Evolutionary conservation across 139 green algal genomes (phyloP), one percentile per base, ranked within the genome.

Genomic region (Deuterostichococcus epilithicus): DNA sequence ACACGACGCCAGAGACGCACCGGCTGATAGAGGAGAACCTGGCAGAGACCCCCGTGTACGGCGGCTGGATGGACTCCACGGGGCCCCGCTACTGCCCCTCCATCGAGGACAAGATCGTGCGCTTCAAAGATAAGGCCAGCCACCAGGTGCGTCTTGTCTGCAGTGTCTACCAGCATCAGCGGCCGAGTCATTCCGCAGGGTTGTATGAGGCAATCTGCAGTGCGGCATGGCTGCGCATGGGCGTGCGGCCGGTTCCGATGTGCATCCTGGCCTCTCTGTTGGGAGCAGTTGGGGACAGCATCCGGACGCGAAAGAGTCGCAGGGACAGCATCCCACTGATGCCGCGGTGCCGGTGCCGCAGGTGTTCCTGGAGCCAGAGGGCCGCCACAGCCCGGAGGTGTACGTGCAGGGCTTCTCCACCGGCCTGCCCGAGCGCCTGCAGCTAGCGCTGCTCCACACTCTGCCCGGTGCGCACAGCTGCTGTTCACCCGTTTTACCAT

Each of bases 101-200:
- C 60, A 98, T 99, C 28, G 95, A 99, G 82, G 94, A 98, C 86
- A 99, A 99, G 88, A 97, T 99, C 38, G 92, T 98, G 70, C 85
- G 96, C 2, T 99, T 99, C 82, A 86, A 88, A 5, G 93, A 98
- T 84, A 98, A 98, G 83, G 76, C 90, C 35, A 92, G 84, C 68
- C 96, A 99, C 85, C 94, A 90, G 80, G 81, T 86, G 68, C 68
- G 68, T 26, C 1, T 35, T 4, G 10, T n/a, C 10, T 74, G 63
- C 25, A 10, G 30, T 52, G 60, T 66, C 3, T 70, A 45, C 63
- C 37, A 66, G 32, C 28, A 8, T 18, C 38, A 35, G 3, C 33
- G 70, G 26, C n/a, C n/a, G n/a, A n/a, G n/a, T 26, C 45, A 60
- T 13, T 60, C 15, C 18, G 45, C 45, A 60, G 45, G 15, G 18